A percentile compares a stretch with the other conserved stretches of the same genome.
Evolutionary conservation across 768 basidiomycete species (phyloP).

Genomic region (Leccinum pellstonianum): DNA sequence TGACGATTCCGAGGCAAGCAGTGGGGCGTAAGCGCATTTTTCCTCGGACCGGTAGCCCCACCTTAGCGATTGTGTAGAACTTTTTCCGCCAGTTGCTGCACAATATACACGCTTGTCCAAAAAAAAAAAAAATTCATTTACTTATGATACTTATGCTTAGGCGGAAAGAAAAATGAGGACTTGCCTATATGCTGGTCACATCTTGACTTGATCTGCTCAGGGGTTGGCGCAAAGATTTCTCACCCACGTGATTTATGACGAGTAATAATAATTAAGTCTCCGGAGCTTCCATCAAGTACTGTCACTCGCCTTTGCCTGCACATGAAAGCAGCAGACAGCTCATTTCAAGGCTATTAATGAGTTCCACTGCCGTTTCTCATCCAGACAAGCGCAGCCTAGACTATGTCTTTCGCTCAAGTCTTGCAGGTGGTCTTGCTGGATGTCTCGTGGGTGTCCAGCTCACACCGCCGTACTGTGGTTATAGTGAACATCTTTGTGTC

Average conservation of each 20-base stretch:
- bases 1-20: too few relatives aligned
- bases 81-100: too few relatives aligned
- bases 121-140: too few relatives aligned
- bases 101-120: too few relatives aligned
- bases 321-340: conserved; percentile 10
- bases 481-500: conserved; percentile 8
- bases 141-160: background rate
- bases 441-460: conserved; percentile 67
- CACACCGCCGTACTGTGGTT: conserved; percentile 6
- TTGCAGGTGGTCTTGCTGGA: conserved; percentile 92
- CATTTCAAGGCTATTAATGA: conserved; percentile 28
- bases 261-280: conserved; percentile 22
- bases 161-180: too few relatives aligned
- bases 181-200: too few relatives aligned
- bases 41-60: too few relatives aligned
- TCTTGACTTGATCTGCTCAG: too few relatives aligned
- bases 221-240: background rate
- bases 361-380: conserved; percentile 34
- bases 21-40: too few relatives aligned
- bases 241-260: conserved; percentile 15
- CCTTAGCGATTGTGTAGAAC: too few relatives aligned
- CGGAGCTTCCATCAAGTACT: background rate
- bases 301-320: background rate
- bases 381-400: conserved; percentile 56
- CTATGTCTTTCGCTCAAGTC: conserved; percentile 74